These are phyloP conservation scores for Betula pendula DNA, from an alignment of 306 rosid species.

Conservation along the genomic window DNA sequence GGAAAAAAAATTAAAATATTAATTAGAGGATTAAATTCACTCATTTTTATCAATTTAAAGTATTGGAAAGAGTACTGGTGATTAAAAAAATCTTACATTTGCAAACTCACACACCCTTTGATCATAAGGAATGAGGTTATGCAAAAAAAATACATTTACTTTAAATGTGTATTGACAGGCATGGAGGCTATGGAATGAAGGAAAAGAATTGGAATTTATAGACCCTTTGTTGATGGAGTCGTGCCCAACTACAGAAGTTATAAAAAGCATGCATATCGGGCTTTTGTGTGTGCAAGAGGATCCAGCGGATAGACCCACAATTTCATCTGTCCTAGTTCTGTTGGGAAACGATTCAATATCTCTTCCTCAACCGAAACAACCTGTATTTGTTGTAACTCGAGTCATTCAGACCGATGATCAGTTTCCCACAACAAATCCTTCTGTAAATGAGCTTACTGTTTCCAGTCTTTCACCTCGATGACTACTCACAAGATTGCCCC, in stretches of 20 bases:
- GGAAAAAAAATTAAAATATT: too few relatives aligned
- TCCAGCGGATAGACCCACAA: conserved; percentile 51
- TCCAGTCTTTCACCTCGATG: conserved; percentile 35
- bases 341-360: conserved; percentile 34
- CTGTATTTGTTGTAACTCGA: conserved; percentile 35
- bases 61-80: too few relatives aligned
- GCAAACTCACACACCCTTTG: too few relatives aligned
- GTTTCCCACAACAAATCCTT: conserved; percentile 19
- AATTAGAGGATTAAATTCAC: too few relatives aligned
- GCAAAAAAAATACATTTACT: not conserved
- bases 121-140: too few relatives aligned
- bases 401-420: conserved; percentile 12
- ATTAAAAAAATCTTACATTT: too few relatives aligned
- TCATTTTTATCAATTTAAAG: too few relatives aligned
- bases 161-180: conserved; percentile 34
- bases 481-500: too few relatives aligned
- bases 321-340: conserved; percentile 43
- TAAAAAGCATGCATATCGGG: conserved; percentile 48
- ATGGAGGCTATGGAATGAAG: conserved; percentile 51
- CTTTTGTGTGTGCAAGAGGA: conserved; percentile 62
- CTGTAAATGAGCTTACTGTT: conserved; percentile 19
- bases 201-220: conserved; percentile 43
- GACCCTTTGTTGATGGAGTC: conserved; percentile 38
- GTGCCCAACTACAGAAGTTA: conserved; percentile 20
- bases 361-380: conserved; percentile 53